phyloP scores from a whole-genome alignment of 768 basidiomycete species.

The Rhizopogon rudus region DNA sequence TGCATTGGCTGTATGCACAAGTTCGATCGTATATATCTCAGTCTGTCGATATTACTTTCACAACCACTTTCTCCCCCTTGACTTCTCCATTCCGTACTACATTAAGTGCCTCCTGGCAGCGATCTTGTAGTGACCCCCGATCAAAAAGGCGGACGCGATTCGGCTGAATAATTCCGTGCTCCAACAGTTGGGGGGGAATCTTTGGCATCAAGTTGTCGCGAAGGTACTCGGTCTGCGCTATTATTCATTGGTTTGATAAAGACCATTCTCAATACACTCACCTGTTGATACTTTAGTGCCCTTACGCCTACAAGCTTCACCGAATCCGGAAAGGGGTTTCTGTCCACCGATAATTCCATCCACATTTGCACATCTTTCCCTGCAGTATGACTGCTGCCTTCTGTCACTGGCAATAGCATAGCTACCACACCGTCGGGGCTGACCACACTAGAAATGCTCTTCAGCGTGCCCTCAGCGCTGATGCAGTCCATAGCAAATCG shows the following conservation, averaged over 20 bases:
- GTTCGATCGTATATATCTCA: too few species aligned
- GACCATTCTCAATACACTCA: slow-evolving; percentile 10
- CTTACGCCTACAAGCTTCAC: slow-evolving; percentile 34
- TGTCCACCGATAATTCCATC: slow-evolving; percentile 28
- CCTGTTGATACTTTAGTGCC: slow-evolving; percentile 38
- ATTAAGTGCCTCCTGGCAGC: too few species aligned
- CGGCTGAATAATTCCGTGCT: too few species aligned
- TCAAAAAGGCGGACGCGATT: too few species aligned
- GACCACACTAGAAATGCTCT: slow-evolving; percentile 32
- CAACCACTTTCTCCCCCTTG: too few species aligned
- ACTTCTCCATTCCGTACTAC: too few species aligned
- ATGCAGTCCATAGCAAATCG: slow-evolving; percentile 35
- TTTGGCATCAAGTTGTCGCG: too few species aligned
- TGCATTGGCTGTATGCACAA: too few species aligned
- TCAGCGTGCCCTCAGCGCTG: slow-evolving; percentile 32
- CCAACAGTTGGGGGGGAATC: too few species aligned
- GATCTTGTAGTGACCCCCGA: too few species aligned
- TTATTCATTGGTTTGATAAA: neutral
- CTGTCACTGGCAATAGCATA: slow-evolving; percentile 42
- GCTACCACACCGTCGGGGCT: slow-evolving; percentile 36
- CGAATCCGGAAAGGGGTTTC: slow-evolving; percentile 33
- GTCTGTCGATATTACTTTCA: too few species aligned
- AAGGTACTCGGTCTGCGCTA: too few species aligned
- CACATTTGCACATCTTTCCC: slow-evolving; percentile 18
- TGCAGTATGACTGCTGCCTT: slow-evolving; percentile 22